phyloP scores from a whole-genome alignment of 164 flowering plant species.

The Piper betle region DNA sequence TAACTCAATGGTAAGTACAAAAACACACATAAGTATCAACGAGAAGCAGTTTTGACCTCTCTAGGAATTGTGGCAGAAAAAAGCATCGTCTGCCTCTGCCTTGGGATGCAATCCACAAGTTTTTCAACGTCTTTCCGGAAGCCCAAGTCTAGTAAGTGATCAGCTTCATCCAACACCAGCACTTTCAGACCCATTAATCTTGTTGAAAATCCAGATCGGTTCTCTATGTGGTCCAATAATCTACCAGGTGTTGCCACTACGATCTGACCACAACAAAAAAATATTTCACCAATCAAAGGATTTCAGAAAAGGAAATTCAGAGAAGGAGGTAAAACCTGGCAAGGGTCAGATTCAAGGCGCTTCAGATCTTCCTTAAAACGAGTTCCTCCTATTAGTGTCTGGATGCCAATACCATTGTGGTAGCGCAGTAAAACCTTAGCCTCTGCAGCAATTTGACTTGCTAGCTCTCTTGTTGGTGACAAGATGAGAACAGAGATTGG shows the following conservation, averaged over 20 bases:
- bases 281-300: neutral
- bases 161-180: constrained; percentile 94
- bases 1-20: neutral
- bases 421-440: constrained; percentile 67
- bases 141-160: constrained; percentile 80
- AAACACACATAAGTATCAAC: neutral
- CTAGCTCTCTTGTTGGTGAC: constrained; percentile 94
- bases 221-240: constrained; percentile 88
- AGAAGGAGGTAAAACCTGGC: constrained; percentile 46
- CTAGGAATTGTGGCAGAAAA: constrained; percentile 87
- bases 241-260: constrained; percentile 96
- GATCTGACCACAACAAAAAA: constrained; percentile 33
- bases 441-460: constrained; percentile 94
- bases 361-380: constrained; percentile 84
- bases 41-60: constrained; percentile 37
- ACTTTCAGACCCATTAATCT: constrained; percentile 83
- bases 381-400: constrained; percentile 82
- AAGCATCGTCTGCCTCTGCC: constrained; percentile 75
- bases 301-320: too few relatives aligned
- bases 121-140: constrained; percentile 87
- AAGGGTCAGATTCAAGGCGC: constrained; percentile 69
- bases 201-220: constrained; percentile 61
- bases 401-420: constrained; percentile 83
- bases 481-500: constrained; percentile 71
- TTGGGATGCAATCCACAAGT: constrained; percentile 89